These are phyloP conservation scores for Aristolochia californica DNA, from an alignment of 164 flowering plant genomes.

Conservation along the genomic window DNA sequence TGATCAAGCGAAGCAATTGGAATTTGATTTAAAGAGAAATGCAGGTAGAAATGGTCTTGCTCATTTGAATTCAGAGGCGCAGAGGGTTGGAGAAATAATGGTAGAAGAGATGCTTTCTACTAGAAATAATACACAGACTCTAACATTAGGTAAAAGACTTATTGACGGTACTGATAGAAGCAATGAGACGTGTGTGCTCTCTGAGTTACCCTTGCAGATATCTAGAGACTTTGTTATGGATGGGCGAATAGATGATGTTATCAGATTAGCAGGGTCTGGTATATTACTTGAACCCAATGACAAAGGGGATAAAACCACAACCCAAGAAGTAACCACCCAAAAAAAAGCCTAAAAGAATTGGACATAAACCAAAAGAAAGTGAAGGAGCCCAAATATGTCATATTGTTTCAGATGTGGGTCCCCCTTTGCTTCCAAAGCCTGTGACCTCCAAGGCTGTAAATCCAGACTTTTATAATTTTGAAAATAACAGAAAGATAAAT, in stretches of 20 bases:
- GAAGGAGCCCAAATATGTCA: neutral
- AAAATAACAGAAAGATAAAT: slow-evolving; percentile 8
- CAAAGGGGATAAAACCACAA: neutral
- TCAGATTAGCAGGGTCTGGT: neutral
- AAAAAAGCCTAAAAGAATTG: neutral
- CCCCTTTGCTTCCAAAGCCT: neutral
- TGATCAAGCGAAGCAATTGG: slow-evolving; percentile 14
- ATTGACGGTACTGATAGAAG: slow-evolving; percentile 4
- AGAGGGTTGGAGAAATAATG: slow-evolving; percentile 1
- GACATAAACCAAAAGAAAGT: neutral
- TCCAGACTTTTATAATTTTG: slow-evolving; percentile 14
- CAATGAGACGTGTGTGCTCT: neutral
- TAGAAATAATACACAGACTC: too few relatives aligned
- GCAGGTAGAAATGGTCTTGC: slow-evolving; percentile 13
- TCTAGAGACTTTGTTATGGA: neutral
- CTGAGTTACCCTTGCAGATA: slow-evolving; percentile 5
- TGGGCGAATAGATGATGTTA: neutral
- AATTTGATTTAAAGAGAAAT: slow-evolving; percentile 23
- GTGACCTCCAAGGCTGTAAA: neutral
- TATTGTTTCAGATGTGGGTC: neutral
- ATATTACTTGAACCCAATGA: neutral
- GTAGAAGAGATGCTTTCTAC: too few relatives aligned
- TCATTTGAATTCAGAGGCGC: slow-evolving; percentile 2
- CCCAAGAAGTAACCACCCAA: neutral
- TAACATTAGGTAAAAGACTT: neutral